Conservation (phyloP, 441 rosid species). For the Erodium texanum region DNA sequence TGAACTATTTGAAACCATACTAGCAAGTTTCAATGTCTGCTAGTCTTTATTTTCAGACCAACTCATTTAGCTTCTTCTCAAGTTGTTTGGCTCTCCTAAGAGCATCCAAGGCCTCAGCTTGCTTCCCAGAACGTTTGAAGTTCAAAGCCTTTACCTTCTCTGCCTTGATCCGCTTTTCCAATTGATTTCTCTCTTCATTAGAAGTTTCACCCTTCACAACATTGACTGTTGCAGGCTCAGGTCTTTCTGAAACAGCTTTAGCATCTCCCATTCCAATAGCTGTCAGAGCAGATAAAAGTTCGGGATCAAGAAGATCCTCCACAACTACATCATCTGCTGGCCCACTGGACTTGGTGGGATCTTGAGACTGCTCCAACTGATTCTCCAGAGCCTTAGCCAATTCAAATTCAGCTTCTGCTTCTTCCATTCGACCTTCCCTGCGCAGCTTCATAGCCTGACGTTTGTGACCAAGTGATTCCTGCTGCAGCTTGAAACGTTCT, state of each 20-base stretch:
- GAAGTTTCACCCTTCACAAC: conserved; percentile 28
- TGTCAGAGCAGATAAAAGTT: conserved; percentile 65
- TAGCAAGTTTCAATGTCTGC: neutral
- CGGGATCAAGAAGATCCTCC: conserved; percentile 92
- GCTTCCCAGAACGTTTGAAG: conserved; percentile 80
- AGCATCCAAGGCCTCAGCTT: conserved; percentile 83
- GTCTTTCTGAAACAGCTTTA: conserved; percentile 22
- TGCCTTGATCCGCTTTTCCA: conserved; percentile 70
- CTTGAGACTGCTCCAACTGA: conserved; percentile 56
- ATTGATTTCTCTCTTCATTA: conserved; percentile 43
- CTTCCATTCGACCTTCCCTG: conserved; percentile 69
- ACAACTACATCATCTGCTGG: conserved; percentile 39
- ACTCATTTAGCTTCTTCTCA: conserved; percentile 62
- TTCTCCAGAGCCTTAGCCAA: conserved; percentile 82
- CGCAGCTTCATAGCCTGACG: conserved; percentile 85
- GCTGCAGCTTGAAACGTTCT: conserved; percentile 84
- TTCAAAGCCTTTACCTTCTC: conserved; percentile 78
- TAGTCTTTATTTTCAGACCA: conserved; percentile 22
- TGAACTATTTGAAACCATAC: conserved; percentile 1
- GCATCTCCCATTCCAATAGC: conserved; percentile 62
- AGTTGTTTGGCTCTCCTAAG: conserved; percentile 62
- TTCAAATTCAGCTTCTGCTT: conserved; percentile 92
- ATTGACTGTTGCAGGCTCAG: conserved; percentile 25
- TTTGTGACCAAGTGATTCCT: conserved; percentile 79
- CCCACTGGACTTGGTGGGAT: conserved; percentile 33